Evolutionary conservation across 805 yeast genomes (phyloP).

Genomic region (Candida sphagnicola): DNA sequence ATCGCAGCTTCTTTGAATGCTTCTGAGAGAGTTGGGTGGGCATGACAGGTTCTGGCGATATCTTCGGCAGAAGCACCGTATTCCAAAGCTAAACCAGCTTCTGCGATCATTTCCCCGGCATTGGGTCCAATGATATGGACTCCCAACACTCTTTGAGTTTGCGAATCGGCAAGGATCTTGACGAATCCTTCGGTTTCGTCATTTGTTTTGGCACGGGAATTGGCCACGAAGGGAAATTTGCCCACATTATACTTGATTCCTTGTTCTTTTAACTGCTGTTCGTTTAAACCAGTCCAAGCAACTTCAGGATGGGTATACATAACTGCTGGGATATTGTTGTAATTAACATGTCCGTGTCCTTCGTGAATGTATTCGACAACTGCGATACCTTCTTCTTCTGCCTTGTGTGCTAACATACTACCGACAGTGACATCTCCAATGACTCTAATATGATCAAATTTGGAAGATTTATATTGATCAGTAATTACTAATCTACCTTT

Average conservation of each 20-base stretch:
- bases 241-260: conserved; percentile 91
- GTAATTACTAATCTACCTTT: conserved; percentile 93
- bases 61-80: conserved; percentile 99
- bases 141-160: conserved; percentile 94
- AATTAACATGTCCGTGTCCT: conserved; percentile 97
- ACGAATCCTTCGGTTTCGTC: conserved; percentile 96
- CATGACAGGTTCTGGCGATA: conserved; percentile 95
- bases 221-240: conserved; percentile 97
- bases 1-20: conserved; percentile 98
- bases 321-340: conserved; percentile 94
- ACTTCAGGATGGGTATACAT: conserved; percentile 99
- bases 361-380: conserved; percentile 90
- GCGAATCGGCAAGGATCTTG: conserved; percentile 92
- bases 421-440: conserved; percentile 98
- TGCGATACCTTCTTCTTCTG: conserved; percentile 99
- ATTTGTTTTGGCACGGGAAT: conserved; percentile 99
- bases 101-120: conserved; percentile 99
- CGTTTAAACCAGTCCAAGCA: conserved; percentile 98
- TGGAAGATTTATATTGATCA: conserved; percentile 85
- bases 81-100: conserved; percentile 94
- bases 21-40: conserved; percentile 97
- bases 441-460: conserved; percentile 88
- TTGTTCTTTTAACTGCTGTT: conserved; percentile 88
- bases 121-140: conserved; percentile 96
- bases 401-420: conserved; percentile 99